A percentile compares a stretch with the other conserved stretches of the same genome.
These are phyloP conservation scores for Nicotiana tomentosiformis DNA, from an alignment of 257 asterid genomes.

Conservation along the genomic window DNA sequence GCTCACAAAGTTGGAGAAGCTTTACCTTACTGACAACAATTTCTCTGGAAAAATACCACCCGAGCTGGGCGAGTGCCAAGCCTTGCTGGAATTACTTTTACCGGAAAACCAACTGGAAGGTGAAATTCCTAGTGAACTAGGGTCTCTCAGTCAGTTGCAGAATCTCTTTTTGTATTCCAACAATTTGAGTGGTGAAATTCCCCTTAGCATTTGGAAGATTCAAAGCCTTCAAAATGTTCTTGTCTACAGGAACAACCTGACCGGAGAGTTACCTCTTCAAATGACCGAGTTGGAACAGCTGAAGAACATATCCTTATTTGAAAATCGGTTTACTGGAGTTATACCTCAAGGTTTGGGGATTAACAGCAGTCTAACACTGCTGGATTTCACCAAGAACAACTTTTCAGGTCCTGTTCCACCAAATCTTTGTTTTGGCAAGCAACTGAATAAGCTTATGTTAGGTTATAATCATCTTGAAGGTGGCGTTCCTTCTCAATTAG, in stretches of 20 bases:
- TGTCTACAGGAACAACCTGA: constrained; percentile 58
- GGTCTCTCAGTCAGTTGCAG: constrained; percentile 39
- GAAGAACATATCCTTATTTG: constrained; percentile 43
- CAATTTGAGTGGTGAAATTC: constrained; percentile 65
- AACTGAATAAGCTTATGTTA: constrained; percentile 47
- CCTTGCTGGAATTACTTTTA: constrained; percentile 48
- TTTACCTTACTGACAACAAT: constrained; percentile 52
- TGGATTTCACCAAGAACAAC: constrained; percentile 60
- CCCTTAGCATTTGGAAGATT: constrained; percentile 56
- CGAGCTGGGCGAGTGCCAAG: constrained; percentile 60
- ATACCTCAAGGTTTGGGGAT: constrained; percentile 78
- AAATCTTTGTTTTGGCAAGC: constrained; percentile 58
- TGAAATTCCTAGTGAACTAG: constrained; percentile 60
- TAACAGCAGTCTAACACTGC: constrained; percentile 40
- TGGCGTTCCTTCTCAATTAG: constrained; percentile 51
- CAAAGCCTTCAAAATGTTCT: constrained; percentile 43
- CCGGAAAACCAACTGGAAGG: constrained; percentile 48
- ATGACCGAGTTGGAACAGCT: constrained; percentile 55
- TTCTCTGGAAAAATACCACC: constrained; percentile 71
- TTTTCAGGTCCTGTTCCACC: constrained; percentile 79
- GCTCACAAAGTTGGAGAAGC: constrained; percentile 36
- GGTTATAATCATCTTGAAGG: constrained; percentile 59
- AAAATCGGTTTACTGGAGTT: constrained; percentile 58
- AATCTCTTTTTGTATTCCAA: constrained; percentile 45
- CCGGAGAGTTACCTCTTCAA: constrained; percentile 65